Base-by-base conservation (phyloP, 2,329 filamentous ascomycete genomes). In the Trichoderma harzianum region DNA sequence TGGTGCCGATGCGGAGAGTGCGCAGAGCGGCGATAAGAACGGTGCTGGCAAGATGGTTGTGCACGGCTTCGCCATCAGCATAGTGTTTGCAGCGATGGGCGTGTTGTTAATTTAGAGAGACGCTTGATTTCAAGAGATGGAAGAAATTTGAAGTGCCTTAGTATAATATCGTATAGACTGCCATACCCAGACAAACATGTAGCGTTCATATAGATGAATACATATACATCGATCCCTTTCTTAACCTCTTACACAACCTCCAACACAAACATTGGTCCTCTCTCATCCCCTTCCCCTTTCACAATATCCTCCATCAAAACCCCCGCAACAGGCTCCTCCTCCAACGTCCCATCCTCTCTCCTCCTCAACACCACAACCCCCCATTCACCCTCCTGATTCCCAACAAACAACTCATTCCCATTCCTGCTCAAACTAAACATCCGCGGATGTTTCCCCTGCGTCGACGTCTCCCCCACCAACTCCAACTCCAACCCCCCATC, bases 361-460 rank as follows among this genome's bases (percentile, higher is more conserved):
- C 63, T 53, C 43, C 51, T 36, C 68, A 86, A 77, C 7, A 82
- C 84, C 5, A 82, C 78, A 3, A 86, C 74, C 0, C 81, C 85
- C 21, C 73, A 74, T 3, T 78, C 78, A 34, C 84, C 85, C 65
- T 78, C 79, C 77, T 85, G 81, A 79, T 87, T 87, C 21, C 81
- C 82, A n/a, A 83, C 80, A 74, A 86, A 86, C 63, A 87, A 73
- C 73, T 82, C 77, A 67, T 81, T 78, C 6, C 73, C 77, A 71
- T 80, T 78, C 55, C 81, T 75, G 70, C 76, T 73, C 58, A 81
- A 72, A 75, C 82, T 84, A 74, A 88, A 83, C 83, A 86, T 85
- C 74, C 86, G 84, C 7, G 86, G 86, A 8, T 78, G 69, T 4
- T 76, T 72, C 26, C 84, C 83, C 61, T 79, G 77, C 0, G 80